Evolutionary conservation across 2,329 filamentous ascomycete genomes (phyloP).

Genomic region (Hypomyces perniciosus): DNA sequence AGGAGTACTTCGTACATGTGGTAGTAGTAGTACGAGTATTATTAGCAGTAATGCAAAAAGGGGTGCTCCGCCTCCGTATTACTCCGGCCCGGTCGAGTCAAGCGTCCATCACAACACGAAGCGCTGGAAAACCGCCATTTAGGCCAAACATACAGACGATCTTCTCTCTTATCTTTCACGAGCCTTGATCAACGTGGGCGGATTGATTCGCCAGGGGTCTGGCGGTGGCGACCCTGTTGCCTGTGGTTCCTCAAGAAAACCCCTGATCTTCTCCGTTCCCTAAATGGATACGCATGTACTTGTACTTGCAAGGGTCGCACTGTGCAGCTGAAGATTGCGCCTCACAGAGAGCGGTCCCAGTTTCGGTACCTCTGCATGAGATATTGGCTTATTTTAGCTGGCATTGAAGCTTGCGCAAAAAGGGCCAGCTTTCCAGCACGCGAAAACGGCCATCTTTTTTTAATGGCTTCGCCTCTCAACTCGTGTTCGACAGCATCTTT

Average conservation of each 20-base stretch:
- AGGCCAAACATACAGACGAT: conserved; percentile 8
- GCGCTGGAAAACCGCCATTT: not conserved
- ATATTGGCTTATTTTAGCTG: not conserved
- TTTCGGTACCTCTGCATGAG: not conserved
- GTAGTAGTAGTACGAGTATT: too few species aligned
- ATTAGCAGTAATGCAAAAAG: not conserved
- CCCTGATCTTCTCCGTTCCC: not conserved
- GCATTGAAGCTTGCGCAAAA: conserved; percentile 2
- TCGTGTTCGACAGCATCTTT: not conserved
- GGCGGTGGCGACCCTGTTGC: conserved; percentile 5
- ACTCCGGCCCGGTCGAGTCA: not conserved
- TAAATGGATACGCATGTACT: not conserved
- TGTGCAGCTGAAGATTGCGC: not conserved
- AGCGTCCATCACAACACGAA: not conserved
- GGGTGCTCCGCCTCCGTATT: not conserved
- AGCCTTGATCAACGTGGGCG: conserved; percentile 26
- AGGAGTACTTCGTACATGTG: too few species aligned
- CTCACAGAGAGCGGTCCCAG: too few species aligned
- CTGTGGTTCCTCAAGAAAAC: not conserved
- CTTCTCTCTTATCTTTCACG: conserved; percentile 11
- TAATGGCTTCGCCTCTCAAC: conserved; percentile 26
- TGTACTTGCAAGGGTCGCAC: not conserved
- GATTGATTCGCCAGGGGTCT: conserved; percentile 27
- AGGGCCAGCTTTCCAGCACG: conserved; percentile 23
- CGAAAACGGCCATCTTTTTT: conserved; percentile 18